These are phyloP conservation scores for Lipomyces japonicus DNA, from an alignment of 805 yeast species.

Conservation along the genomic window DNA sequence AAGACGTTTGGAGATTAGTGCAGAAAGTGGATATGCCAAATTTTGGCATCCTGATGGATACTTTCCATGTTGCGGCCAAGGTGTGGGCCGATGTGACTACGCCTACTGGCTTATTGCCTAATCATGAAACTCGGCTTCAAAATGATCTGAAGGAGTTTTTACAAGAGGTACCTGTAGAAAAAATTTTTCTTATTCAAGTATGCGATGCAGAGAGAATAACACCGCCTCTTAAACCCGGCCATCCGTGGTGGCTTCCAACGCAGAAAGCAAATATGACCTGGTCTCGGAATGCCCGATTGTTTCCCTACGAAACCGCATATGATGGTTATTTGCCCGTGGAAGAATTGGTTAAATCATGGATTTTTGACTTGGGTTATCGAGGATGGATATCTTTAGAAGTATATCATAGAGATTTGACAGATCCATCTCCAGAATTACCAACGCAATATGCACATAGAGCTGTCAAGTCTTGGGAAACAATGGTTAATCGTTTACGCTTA, in stretches of 20 bases:
- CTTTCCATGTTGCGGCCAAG: constrained; percentile 34
- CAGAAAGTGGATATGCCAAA: constrained; percentile 31
- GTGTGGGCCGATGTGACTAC: constrained; percentile 23
- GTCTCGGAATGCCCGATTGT: constrained; percentile 10
- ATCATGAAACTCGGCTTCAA: constrained; percentile 14
- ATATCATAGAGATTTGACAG: not conserved
- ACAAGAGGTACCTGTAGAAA: constrained; percentile 21
- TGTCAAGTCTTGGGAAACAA: constrained; percentile 4
- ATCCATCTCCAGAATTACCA: constrained; percentile 3
- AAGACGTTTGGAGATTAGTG: constrained; percentile 28
- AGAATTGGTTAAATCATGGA: not conserved
- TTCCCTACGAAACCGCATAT: constrained; percentile 8
- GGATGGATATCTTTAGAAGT: constrained; percentile 9
- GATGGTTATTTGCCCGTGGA: constrained; percentile 8
- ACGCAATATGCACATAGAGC: constrained; percentile 2
- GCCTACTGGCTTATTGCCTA: constrained; percentile 7
- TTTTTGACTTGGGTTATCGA: not conserved
- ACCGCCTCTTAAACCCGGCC: constrained; percentile 7
- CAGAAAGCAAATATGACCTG: constrained; percentile 7
- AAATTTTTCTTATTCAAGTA: constrained; percentile 35
- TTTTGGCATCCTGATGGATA: constrained; percentile 36
- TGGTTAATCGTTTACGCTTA: constrained; percentile 1
- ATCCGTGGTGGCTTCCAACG: constrained; percentile 1
- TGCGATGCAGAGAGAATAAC: constrained; percentile 29
- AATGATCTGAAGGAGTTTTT: constrained; percentile 11